Evolutionary conservation across 2,329 filamentous ascomycete species (phyloP).

Genomic region (Simplicillium sp.): DNA sequence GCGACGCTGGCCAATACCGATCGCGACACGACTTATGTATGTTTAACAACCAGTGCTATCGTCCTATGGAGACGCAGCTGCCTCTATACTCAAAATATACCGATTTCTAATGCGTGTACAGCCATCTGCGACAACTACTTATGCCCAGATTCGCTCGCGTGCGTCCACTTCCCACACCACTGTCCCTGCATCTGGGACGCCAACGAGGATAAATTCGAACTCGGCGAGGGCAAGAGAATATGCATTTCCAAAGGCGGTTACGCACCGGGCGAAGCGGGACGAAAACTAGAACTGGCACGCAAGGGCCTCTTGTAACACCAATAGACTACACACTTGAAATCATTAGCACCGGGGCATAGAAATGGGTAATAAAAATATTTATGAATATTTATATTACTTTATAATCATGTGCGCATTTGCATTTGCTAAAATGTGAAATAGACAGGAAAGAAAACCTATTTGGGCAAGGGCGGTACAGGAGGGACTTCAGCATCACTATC

Average conservation of each 20-base stretch:
- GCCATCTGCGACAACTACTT: conserved; percentile 90
- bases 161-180: conserved; percentile 93
- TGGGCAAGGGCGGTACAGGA: conserved; percentile 34
- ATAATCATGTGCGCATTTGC: not conserved
- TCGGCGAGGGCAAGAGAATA: conserved; percentile 61
- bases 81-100: not conserved
- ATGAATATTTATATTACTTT: not conserved
- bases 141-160: conserved; percentile 87
- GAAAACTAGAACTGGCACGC: conserved; percentile 71
- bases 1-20: conserved; percentile 75
- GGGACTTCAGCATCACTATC: conserved; percentile 34
- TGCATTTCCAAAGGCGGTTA: conserved; percentile 71
- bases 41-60: conserved; percentile 8
- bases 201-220: conserved; percentile 69
- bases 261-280: conserved; percentile 58
- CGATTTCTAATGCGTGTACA: conserved; percentile 19
- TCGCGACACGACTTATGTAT: conserved; percentile 58
- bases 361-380: conserved; percentile 6
- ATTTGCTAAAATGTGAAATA: not conserved
- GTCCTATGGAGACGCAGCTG: not conserved
- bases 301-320: conserved; percentile 58
- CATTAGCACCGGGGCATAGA: not conserved
- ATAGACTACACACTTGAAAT: not conserved
- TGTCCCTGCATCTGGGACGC: conserved; percentile 81
- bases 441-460: not conserved